Conservation (phyloP, 2,329 filamentous ascomycete genomes). For the Chrysosporium queenslandicum region DNA sequence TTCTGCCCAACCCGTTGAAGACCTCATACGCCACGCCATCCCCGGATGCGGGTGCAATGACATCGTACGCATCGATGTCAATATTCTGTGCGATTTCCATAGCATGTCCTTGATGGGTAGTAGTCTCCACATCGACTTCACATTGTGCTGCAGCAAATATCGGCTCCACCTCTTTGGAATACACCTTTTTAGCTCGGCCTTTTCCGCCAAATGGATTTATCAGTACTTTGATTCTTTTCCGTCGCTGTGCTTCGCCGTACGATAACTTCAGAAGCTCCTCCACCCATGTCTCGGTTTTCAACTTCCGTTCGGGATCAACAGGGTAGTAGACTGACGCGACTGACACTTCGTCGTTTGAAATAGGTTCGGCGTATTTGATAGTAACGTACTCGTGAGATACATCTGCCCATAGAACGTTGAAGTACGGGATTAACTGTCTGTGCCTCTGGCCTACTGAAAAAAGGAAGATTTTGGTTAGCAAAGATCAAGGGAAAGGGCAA, state of each 20-base stretch:
- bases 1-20: slow-evolving; percentile 80
- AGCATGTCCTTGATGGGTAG: slow-evolving; percentile 65
- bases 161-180: slow-evolving; percentile 64
- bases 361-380: slow-evolving; percentile 60
- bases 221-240: slow-evolving; percentile 74
- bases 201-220: slow-evolving; percentile 87
- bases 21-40: slow-evolving; percentile 88
- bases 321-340: slow-evolving; percentile 53
- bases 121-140: slow-evolving; percentile 61
- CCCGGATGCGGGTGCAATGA: slow-evolving; percentile 79
- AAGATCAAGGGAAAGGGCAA: not conserved
- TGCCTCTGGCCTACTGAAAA: not conserved
- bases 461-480: not conserved
- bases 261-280: slow-evolving; percentile 56
- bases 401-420: slow-evolving; percentile 76
- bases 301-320: slow-evolving; percentile 43
- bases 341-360: slow-evolving; percentile 51
- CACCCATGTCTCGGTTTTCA: slow-evolving; percentile 52
- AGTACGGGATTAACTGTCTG: slow-evolving; percentile 57
- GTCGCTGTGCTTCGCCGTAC: slow-evolving; percentile 58
- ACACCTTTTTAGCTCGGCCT: slow-evolving; percentile 62
- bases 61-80: slow-evolving; percentile 71
- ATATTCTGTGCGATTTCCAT: slow-evolving; percentile 63
- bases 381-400: slow-evolving; percentile 50
- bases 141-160: slow-evolving; percentile 75